A percentile compares a stretch with the other conserved stretches of the same genome.
Conservation (phyloP, 129 eudicot species). For the Helichrysum umbraculigerum region DNA sequence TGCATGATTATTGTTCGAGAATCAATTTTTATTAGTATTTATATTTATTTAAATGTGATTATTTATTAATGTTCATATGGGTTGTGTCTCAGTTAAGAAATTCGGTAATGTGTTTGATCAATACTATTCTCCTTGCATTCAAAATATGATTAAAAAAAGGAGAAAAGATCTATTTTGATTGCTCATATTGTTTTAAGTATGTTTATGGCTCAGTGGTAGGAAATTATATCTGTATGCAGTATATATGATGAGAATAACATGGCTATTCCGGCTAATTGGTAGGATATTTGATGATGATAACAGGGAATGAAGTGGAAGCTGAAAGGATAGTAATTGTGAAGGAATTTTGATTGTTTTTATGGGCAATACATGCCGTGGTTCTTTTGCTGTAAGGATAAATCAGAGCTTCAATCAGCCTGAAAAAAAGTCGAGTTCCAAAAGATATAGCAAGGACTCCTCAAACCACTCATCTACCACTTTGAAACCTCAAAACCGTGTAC, state of each 20-base stretch:
- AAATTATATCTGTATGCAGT: background rate
- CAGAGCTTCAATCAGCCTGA: conserved; percentile 67
- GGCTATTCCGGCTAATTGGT: conserved; percentile 12
- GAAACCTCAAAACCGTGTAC: conserved; percentile 37
- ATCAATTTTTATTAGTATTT: background rate
- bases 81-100: background rate
- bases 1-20: background rate
- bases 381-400: conserved; percentile 52
- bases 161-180: background rate
- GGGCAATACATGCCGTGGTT: conserved; percentile 99
- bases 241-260: background rate
- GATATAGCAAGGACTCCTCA: conserved; percentile 35
- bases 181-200: conserved; percentile 1
- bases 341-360: conserved; percentile 62
- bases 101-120: background rate
- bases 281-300: conserved; percentile 23
- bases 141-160: background rate
- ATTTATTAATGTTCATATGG: background rate
- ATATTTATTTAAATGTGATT: background rate
- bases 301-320: conserved; percentile 33
- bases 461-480: conserved; percentile 39
- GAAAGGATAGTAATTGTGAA: background rate
- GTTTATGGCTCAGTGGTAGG: conserved; percentile 1
- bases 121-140: background rate
- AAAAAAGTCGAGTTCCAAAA: conserved; percentile 48